Percentiles rank a stretch among this genome's conserved stretches.
These are phyloP conservation scores for Clohesyomyces aquaticus DNA, from an alignment of 495 filamentous ascomycete genomes.

Conservation along the genomic window DNA sequence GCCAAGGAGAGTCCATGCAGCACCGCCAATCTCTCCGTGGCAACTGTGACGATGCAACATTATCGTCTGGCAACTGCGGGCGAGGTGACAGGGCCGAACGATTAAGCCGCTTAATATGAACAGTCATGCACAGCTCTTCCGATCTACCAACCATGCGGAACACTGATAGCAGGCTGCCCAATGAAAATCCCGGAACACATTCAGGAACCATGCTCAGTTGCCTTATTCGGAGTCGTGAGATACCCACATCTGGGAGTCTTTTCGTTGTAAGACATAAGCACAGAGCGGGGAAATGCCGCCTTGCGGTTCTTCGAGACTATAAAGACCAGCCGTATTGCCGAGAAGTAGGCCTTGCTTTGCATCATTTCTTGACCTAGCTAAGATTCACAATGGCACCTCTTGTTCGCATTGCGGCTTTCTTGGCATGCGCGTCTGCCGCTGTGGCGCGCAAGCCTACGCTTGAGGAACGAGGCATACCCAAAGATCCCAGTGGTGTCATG, in stretches of 20 bases:
- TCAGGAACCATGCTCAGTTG: neutral
- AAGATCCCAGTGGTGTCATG: slow-evolving; percentile 58
- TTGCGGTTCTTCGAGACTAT: neutral
- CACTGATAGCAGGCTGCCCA: neutral
- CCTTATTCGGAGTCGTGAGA: neutral
- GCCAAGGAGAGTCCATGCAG: neutral
- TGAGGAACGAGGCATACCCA: slow-evolving; percentile 23
- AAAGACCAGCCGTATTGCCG: neutral
- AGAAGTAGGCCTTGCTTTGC: neutral
- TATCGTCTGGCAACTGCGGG: neutral
- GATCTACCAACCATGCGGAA: neutral
- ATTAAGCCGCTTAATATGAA: neutral
- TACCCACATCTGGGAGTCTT: neutral
- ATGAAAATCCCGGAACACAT: neutral
- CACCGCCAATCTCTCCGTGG: neutral
- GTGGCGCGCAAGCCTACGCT: slow-evolving; percentile 26
- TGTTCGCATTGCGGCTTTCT: neutral
- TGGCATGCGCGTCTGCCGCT: slow-evolving; percentile 4
- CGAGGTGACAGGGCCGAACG: neutral
- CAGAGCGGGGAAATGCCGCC: neutral
- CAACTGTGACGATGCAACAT: neutral
- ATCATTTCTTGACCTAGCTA: neutral
- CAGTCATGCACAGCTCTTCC: neutral
- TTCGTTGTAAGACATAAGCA: neutral
- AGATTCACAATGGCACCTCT: slow-evolving; percentile 20